A percentile compares a stretch with the other conserved stretches of the same genome.
These are phyloP conservation scores for Hypericum perforatum DNA, from an alignment of 345 rosid genomes.

Conservation along the genomic window DNA sequence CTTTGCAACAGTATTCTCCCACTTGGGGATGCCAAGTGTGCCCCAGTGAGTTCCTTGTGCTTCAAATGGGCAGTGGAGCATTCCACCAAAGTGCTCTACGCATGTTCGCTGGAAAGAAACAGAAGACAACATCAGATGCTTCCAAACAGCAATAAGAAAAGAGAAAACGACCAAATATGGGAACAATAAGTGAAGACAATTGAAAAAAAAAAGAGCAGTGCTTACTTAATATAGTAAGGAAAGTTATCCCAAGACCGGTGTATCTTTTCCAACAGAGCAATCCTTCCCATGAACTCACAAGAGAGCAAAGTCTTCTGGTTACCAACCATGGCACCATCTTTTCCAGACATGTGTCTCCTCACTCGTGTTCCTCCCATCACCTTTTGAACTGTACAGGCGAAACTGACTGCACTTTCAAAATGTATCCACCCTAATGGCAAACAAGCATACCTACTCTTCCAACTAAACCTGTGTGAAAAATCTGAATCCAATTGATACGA, in stretches of 20 bases:
- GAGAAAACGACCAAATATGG: background rate
- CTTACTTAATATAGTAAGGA: slow-evolving; percentile 88
- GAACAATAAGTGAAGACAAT: background rate
- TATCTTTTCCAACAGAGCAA: slow-evolving; percentile 84
- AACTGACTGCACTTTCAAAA: slow-evolving; percentile 29
- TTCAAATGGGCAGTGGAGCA: slow-evolving; percentile 79
- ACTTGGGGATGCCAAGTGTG: slow-evolving; percentile 73
- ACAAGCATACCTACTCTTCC: slow-evolving; percentile 15
- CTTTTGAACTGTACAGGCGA: slow-evolving; percentile 64
- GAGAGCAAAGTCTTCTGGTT: slow-evolving; percentile 43
- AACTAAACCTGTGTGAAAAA: slow-evolving; percentile 14
- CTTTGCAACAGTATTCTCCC: slow-evolving; percentile 88
- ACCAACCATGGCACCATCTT: slow-evolving; percentile 32
- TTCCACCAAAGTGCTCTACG: slow-evolving; percentile 69
- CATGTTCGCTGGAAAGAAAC: slow-evolving; percentile 46
- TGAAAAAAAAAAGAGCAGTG: slow-evolving; percentile 9
- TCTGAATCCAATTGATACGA: slow-evolving; percentile 20
- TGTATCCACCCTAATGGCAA: slow-evolving; percentile 15
- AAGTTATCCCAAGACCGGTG: slow-evolving; percentile 87
- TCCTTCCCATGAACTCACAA: slow-evolving; percentile 62
- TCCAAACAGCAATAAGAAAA: slow-evolving; percentile 5
- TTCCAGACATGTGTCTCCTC: slow-evolving; percentile 46
- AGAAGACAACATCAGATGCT: slow-evolving; percentile 1
- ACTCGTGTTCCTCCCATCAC: slow-evolving; percentile 75
- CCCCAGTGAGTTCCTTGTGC: slow-evolving; percentile 48